Percentiles rank a stretch among this genome's conserved stretches.
These are phyloP conservation scores for Sonneratia alba DNA, from an alignment of 345 rosid species.

Conservation along the genomic window DNA sequence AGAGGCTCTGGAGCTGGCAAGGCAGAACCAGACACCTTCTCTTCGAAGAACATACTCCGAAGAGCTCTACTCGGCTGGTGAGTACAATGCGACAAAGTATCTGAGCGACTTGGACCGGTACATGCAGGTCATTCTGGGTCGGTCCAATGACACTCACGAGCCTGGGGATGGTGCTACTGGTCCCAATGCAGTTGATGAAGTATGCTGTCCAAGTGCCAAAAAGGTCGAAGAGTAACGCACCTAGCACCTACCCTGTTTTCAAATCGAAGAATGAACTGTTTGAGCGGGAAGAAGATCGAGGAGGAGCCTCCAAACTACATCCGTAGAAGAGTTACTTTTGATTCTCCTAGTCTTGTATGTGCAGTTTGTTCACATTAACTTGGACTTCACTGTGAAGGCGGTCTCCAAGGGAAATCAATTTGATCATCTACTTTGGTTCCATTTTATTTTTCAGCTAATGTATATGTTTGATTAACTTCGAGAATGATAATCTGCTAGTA, in stretches of 20 bases:
- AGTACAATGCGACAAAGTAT: conserved; percentile 57
- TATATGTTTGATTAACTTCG: too few species aligned
- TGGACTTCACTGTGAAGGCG: not conserved
- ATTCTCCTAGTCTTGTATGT: not conserved
- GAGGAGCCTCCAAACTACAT: not conserved
- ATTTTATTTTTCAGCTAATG: too few species aligned
- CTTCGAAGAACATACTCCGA: conserved; percentile 58
- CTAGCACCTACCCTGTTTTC: too few species aligned
- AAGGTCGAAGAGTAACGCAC: too few species aligned
- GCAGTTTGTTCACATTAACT: not conserved
- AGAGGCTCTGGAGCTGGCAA: conserved; percentile 22
- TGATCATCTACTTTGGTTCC: not conserved
- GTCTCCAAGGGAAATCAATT: not conserved
- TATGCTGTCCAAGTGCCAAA: not conserved
- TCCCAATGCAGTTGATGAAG: not conserved
- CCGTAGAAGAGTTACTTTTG: not conserved
- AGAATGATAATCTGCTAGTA: too few species aligned
- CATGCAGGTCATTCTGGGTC: conserved; percentile 48
- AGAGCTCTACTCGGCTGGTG: conserved; percentile 58
- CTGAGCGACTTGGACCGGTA: conserved; percentile 42
- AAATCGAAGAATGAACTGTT: too few species aligned
- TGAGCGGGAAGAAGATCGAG: not conserved
- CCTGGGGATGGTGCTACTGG: not conserved
- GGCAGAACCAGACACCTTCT: conserved; percentile 18
- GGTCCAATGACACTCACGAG: not conserved